Evolutionary conservation across 1,139 yeast species (phyloP).

Genomic region (Cylindricascospora bacillispora): DNA sequence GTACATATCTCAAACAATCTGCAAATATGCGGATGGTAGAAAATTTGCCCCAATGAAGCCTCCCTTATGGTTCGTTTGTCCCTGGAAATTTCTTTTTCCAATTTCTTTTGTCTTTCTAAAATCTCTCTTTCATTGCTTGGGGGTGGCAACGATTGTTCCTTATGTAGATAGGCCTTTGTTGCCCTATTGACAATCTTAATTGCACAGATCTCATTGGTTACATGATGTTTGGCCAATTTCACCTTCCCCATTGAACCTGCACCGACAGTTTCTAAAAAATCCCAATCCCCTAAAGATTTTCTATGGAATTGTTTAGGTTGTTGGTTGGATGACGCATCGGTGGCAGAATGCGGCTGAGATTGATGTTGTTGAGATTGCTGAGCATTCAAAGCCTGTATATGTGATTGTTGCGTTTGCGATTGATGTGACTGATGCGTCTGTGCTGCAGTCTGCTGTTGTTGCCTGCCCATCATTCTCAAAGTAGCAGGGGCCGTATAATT

Average conservation of each 20-base stretch:
- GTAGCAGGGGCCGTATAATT: conserved; percentile 46
- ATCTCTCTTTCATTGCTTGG: conserved; percentile 44
- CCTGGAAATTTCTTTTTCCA: conserved; percentile 78
- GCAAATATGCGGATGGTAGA: conserved; percentile 89
- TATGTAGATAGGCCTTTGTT: conserved; percentile 61
- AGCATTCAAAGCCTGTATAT: conserved; percentile 7
- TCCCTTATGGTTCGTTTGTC: conserved; percentile 90
- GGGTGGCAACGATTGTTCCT: conserved; percentile 61
- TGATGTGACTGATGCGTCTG: conserved; percentile 4
- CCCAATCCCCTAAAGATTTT: conserved; percentile 93
- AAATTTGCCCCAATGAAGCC: conserved; percentile 81
- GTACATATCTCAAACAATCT: conserved; percentile 87
- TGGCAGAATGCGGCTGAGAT: no score
- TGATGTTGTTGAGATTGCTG: no score
- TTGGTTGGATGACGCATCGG: no score
- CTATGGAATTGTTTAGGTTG: conserved; percentile 56
- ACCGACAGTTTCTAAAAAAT: conserved; percentile 86
- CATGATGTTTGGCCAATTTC: conserved; percentile 75
- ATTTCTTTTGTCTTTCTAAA: conserved; percentile 54
- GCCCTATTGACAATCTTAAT: conserved; percentile 76
- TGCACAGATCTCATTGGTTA: conserved; percentile 77
- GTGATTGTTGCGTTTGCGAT: conserved; percentile 9
- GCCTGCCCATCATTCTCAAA: conserved; percentile 61
- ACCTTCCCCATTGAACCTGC: conserved; percentile 99
- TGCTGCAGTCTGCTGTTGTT: neutral